Percentiles rank a stretch among this genome's conserved stretches.
These are phyloP conservation scores for Fraxinus dipetala DNA, from an alignment of 305 asterid species.

Conservation along the genomic window DNA sequence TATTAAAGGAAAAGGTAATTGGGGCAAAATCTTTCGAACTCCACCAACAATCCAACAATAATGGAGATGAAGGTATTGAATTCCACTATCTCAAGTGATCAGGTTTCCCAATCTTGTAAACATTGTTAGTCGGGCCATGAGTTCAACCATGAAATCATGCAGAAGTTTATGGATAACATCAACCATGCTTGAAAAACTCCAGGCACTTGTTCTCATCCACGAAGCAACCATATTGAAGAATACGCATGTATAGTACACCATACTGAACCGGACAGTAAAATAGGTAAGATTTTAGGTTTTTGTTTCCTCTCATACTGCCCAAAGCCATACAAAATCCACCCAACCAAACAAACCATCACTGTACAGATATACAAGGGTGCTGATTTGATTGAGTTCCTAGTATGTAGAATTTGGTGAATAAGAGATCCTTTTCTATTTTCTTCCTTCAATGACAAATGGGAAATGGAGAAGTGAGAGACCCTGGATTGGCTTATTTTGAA, in stretches of 20 bases:
- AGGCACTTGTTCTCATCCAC: not conserved
- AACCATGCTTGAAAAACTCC: not conserved
- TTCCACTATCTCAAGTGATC: not conserved
- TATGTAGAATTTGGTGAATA: constrained; percentile 12
- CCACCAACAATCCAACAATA: not conserved
- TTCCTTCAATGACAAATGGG: constrained; percentile 10
- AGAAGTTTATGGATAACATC: not conserved
- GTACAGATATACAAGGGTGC: constrained; percentile 42
- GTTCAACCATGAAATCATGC: not conserved
- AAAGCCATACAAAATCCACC: not conserved
- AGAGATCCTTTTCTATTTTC: constrained; percentile 17
- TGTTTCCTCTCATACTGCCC: not conserved
- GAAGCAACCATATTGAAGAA: not conserved
- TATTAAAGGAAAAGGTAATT: not conserved
- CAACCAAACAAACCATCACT: constrained; percentile 19
- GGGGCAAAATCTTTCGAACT: not conserved
- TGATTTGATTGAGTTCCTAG: constrained; percentile 1
- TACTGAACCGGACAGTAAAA: not conserved
- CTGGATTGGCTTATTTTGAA: constrained; percentile 24
- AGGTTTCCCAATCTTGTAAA: not conserved
- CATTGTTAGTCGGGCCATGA: not conserved
- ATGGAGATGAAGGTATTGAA: not conserved
- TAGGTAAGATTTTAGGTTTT: not conserved
- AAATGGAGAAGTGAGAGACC: constrained; percentile 17
- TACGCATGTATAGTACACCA: not conserved